Evolutionary conservation across 768 basidiomycete species (phyloP).

Genomic region (Coprinopsis sp.): DNA sequence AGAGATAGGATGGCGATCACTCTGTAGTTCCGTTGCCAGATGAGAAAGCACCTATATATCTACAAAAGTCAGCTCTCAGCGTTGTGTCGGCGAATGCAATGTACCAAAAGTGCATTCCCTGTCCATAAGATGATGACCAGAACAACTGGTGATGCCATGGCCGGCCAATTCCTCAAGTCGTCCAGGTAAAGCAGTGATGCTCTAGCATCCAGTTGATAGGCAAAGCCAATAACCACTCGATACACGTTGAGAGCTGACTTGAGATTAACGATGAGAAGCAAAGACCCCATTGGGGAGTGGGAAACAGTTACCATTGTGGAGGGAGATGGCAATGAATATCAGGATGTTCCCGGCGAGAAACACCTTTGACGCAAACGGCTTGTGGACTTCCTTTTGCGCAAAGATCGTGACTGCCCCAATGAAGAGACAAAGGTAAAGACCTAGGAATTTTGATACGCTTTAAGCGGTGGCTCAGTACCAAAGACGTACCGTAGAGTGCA

Average conservation of each 20-base stretch:
- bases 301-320: slow-evolving; percentile 10
- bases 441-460: not conserved
- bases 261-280: not conserved
- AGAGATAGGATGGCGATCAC: slow-evolving; percentile 21
- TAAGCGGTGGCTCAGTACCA: too few species aligned
- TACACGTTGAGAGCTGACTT: slow-evolving; percentile 16
- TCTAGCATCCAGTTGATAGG: slow-evolving; percentile 11
- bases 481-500: slow-evolving; percentile 9
- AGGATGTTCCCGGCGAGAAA: slow-evolving; percentile 1
- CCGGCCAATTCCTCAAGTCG: slow-evolving; percentile 22
- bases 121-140: slow-evolving; percentile 25
- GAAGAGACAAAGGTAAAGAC: slow-evolving; percentile 15
- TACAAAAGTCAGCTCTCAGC: slow-evolving; percentile 2
- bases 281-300: not conserved
- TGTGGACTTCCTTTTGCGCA: slow-evolving; percentile 6
- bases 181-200: slow-evolving; percentile 18
- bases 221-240: slow-evolving; percentile 20
- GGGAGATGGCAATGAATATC: slow-evolving; percentile 10
- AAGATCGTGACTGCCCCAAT: slow-evolving; percentile 13
- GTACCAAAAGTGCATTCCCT: slow-evolving; percentile 24
- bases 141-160: slow-evolving; percentile 16
- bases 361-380: slow-evolving; percentile 11
- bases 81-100: not conserved
- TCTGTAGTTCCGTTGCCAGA: slow-evolving; percentile 21
- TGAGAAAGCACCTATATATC: slow-evolving; percentile 28